These are phyloP conservation scores for Citeromyces nyonsensis DNA, from an alignment of 805 yeast genomes.

Conservation along the genomic window DNA sequence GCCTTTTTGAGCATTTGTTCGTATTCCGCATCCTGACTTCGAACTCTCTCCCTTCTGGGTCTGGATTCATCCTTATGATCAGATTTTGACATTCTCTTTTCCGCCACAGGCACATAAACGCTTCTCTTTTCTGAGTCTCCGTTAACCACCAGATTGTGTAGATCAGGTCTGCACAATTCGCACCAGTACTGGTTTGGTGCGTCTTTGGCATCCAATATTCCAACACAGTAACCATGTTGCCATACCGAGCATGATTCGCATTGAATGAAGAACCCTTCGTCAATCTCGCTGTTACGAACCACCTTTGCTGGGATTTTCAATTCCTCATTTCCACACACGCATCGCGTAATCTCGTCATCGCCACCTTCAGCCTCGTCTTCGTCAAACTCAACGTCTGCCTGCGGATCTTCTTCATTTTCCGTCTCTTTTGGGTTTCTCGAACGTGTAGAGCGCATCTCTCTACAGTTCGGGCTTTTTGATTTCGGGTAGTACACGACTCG, in stretches of 20 bases:
- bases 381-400: slow-evolving; percentile 4
- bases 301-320: slow-evolving; percentile 11
- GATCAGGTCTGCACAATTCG: slow-evolving; percentile 77
- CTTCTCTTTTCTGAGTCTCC: slow-evolving; percentile 30
- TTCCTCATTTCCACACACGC: slow-evolving; percentile 38
- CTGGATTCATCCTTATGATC: slow-evolving; percentile 6
- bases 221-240: slow-evolving; percentile 97
- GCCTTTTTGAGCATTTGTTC: slow-evolving; percentile 24
- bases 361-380: slow-evolving; percentile 14
- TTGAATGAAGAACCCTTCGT: slow-evolving; percentile 57
- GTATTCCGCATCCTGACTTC: slow-evolving; percentile 15
- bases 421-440: not conserved
- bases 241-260: slow-evolving; percentile 89
- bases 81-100: slow-evolving; percentile 1
- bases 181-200: slow-evolving; percentile 95
- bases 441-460: too few relatives aligned
- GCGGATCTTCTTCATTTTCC: slow-evolving; percentile 1
- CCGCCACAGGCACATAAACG: slow-evolving; percentile 23
- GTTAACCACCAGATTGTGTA: slow-evolving; percentile 42
- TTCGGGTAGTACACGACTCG: too few relatives aligned
- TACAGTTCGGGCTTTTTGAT: too few relatives aligned
- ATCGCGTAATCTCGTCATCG: slow-evolving; percentile 32
- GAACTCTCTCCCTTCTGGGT: slow-evolving; percentile 9
- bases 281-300: slow-evolving; percentile 9
- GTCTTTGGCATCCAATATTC: slow-evolving; percentile 54